phyloP scores from a whole-genome alignment of 495 filamentous ascomycete species.

The Hypomontagnella monticulosa region DNA sequence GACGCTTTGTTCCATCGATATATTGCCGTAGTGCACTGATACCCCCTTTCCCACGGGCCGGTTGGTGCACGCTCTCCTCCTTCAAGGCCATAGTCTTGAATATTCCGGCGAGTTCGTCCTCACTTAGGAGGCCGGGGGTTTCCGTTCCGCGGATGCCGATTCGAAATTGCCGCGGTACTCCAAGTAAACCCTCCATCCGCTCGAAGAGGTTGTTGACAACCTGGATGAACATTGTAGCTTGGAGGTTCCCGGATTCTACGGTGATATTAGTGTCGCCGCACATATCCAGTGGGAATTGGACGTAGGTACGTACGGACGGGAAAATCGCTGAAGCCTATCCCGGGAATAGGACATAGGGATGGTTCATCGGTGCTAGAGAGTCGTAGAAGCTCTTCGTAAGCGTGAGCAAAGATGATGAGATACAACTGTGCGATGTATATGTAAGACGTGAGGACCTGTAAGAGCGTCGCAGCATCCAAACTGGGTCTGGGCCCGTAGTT shows the following conservation, averaged over 20 bases:
- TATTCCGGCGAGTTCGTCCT: slow-evolving; percentile 15
- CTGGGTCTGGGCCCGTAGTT: not conserved
- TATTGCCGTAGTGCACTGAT: slow-evolving; percentile 28
- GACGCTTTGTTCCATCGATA: slow-evolving; percentile 18
- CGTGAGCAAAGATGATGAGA: slow-evolving; percentile 32
- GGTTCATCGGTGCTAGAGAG: slow-evolving; percentile 28
- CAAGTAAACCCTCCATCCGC: slow-evolving; percentile 34
- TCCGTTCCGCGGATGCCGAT: slow-evolving; percentile 1
- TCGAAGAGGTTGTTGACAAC: slow-evolving; percentile 34
- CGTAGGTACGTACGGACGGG: slow-evolving; percentile 27
- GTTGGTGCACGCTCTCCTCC: slow-evolving; percentile 30
- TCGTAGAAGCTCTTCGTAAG: slow-evolving; percentile 17
- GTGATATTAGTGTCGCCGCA: not conserved
- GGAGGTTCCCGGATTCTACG: slow-evolving; percentile 40
- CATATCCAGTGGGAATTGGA: not conserved
- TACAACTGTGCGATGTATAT: slow-evolving; percentile 30
- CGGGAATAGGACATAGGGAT: slow-evolving; percentile 27
- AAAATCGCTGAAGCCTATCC: slow-evolving; percentile 29
- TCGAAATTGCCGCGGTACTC: slow-evolving; percentile 31
- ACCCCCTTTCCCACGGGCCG: slow-evolving; percentile 36
- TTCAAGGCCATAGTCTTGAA: slow-evolving; percentile 17
- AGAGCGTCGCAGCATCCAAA: slow-evolving; percentile 25
- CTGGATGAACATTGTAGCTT: slow-evolving; percentile 36
- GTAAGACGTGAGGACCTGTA: slow-evolving; percentile 38
- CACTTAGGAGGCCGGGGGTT: slow-evolving; percentile 16